Evolutionary conservation across 352 stramenopile species (phyloP), one percentile per base, ranked within the genome.

Genomic region (Globisporangium echinulatum): DNA sequence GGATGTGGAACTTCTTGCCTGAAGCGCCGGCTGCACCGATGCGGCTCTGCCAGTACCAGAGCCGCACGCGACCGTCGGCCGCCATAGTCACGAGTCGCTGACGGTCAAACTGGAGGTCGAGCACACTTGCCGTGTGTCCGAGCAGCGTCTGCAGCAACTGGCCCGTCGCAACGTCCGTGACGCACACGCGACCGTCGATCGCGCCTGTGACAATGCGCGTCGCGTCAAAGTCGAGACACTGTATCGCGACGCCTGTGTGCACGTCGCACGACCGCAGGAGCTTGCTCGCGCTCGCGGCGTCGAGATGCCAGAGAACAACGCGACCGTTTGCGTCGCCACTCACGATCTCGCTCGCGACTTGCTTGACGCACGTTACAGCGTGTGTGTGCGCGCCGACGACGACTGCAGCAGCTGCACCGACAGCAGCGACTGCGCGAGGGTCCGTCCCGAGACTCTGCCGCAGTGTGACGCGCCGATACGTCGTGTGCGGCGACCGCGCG

Each of bases 31-130:
- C 70, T 15, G 76, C 62, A 8, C 70, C 70, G 40, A 81, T 64
- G 40, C 70, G 68, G 4, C 70, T 75, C 52, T 91, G 76, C 79
- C 82, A 93, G 49, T 75, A 88, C 79, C 81, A 91, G 13, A 91
- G 59, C 2, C 72, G 71, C 17, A 91, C 7, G 33, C 72, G 72
- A 5, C 70, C 78, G 58, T 91, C 79, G 0, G 63, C 60, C 11
- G 79, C 88, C 69, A 85, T 85, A 54, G 79, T 91, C 19, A 91
- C 52, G 37, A 91, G 62, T 0, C 79, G 61, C 43, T 74, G 86
- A 7, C 77, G 79, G 61, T 93, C 83, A 40, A 91, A 87, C 55
- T 93, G 81, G 11, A 91, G 55, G 54, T 92, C 83, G 7, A 91
- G 52, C 1, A 92, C 52, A 10, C 54, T 72, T 0, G 69, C 52